phyloP scores from a whole-genome alignment of 148 eudicot genomes.

The Silene uniflora region DNA sequence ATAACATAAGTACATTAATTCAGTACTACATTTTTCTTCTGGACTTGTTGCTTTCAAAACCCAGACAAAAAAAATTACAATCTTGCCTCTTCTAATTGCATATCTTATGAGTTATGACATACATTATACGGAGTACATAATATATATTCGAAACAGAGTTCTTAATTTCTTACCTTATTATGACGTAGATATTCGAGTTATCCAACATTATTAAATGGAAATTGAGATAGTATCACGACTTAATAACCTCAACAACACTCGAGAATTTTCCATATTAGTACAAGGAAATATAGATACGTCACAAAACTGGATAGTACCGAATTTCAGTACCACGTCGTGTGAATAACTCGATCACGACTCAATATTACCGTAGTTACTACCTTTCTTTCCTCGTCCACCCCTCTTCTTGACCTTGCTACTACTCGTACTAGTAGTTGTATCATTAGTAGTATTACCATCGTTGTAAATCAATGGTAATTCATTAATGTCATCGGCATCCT shows the following conservation, averaged over 20 bases:
- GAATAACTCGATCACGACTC: not conserved
- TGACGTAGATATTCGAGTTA: not conserved
- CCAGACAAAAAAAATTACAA: not conserved
- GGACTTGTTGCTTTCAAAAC: not conserved
- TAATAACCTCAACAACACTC: not conserved
- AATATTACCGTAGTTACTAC: not conserved
- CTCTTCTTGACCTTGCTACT: slow-evolving; percentile 12
- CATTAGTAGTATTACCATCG: slow-evolving; percentile 18
- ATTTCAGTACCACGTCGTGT: not conserved
- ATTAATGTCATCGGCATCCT: slow-evolving; percentile 36
- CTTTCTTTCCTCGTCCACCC: slow-evolving; percentile 16
- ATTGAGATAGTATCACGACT: not conserved
- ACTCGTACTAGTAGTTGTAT: not conserved
- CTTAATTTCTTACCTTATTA: not conserved
- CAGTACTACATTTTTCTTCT: not conserved
- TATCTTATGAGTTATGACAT: not conserved
- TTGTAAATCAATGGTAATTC: slow-evolving; percentile 34
- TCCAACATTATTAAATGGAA: not conserved
- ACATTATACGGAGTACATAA: not conserved
- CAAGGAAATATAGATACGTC: not conserved
- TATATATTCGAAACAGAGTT: not conserved
- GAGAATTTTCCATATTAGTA: not conserved
- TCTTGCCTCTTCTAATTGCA: not conserved
- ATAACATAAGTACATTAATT: not conserved
- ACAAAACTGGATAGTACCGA: not conserved